Evolutionary conservation across 352 stramenopile species (phyloP), one percentile per base, ranked within the genome.

Genomic region (Globisporangium alternatum): DNA sequence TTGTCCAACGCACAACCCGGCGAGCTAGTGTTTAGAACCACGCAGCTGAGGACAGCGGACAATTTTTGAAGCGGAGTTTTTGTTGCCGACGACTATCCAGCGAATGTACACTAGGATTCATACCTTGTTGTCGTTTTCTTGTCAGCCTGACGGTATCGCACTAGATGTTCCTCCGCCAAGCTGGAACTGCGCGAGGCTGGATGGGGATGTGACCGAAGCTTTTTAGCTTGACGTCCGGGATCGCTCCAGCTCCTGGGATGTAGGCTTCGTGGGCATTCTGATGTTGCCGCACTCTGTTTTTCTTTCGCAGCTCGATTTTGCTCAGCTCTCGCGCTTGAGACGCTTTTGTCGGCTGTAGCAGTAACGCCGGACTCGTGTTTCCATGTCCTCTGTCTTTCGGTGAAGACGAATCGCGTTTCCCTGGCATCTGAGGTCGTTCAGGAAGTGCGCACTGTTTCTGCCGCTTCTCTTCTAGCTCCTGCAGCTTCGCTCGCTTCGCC

Each of bases 1-100:
- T 15, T 95, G 86, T 68, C 84, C 86, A 22, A 65, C 86, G 62
- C 86, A 95, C 66, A 92, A 95, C 51, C 86, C 86, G 52, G 33
- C n/a, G 5, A 61, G 60, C 2, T 75, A 62, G 53, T 30, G 51
- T n/a, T 30, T 47, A 21, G 19, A 33, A 21, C 30, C 15, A 54
- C 25, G 30, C 10, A 15, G 17, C 17, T 47, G 41, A 54, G 25
- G 8, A 41, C 15, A 41, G 19, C 17, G 15, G 6, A 1, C 17
- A 15, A 56, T n/a, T 41, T 41, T 56, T 56, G 51, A 55, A 7
- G 41, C 15, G 33, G 30, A 17, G 15, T 56, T 43, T 56, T 43
- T 33, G 5, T 25, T 56, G 28, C 21, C 1, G 28, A 56, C 10
- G 28, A n/a, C 41, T 47, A 47, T 47, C 17, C 15, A 47, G 41